phyloP scores from a whole-genome alignment of 495 filamentous ascomycete genomes.

The Rostrohypoxylon terebratum region DNA sequence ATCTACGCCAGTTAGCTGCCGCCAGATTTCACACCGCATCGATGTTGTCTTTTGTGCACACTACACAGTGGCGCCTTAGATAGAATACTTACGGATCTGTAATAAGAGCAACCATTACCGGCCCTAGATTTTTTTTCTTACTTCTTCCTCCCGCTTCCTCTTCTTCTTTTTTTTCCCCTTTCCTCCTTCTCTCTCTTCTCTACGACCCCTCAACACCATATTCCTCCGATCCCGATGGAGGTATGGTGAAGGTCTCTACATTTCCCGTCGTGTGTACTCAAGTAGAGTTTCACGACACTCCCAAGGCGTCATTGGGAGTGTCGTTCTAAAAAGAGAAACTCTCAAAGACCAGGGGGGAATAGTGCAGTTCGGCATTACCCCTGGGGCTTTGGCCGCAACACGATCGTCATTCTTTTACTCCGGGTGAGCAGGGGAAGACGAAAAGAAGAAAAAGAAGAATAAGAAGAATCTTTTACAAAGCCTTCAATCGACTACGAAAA shows the following conservation, averaged over 20 bases:
- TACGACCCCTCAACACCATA: constrained; percentile 32
- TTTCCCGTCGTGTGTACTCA: constrained; percentile 5
- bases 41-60: constrained; percentile 23
- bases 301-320: constrained; percentile 28
- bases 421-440: constrained; percentile 2
- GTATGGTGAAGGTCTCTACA: constrained; percentile 35
- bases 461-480: constrained; percentile 17
- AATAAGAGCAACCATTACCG: constrained; percentile 3
- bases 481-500: constrained; percentile 17
- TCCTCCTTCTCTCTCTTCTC: not conserved
- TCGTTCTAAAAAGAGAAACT: constrained; percentile 35
- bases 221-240: constrained; percentile 29
- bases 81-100: constrained; percentile 25
- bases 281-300: constrained; percentile 38
- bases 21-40: constrained; percentile 47
- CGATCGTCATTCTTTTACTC: constrained; percentile 33
- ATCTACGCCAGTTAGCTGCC: constrained; percentile 43
- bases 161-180: not conserved
- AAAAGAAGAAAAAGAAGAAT: not conserved
- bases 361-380: constrained; percentile 40
- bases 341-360: constrained; percentile 38
- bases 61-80: constrained; percentile 30
- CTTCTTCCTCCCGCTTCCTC: constrained; percentile 19
- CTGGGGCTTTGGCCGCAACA: constrained; percentile 29
- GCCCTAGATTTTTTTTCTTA: not conserved